These are phyloP conservation scores for Paramecium pentaurelia DNA, from an alignment of 73 alveolate species.

Conservation along the genomic window DNA sequence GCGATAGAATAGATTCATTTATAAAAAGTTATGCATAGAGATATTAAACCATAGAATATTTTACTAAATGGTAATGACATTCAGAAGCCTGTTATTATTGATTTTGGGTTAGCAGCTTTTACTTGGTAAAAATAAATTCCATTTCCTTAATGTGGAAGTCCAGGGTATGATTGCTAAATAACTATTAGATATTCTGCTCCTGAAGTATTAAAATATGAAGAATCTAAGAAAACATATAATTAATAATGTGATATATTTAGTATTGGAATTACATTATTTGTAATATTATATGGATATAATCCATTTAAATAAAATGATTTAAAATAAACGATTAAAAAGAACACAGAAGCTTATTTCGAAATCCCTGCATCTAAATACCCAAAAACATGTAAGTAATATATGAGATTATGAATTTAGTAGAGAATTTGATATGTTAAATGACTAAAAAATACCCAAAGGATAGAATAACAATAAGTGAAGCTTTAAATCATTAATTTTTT, in stretches of 20 bases:
- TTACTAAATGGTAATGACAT: neutral
- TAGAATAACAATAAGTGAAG: constrained; percentile 1
- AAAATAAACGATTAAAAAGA: neutral
- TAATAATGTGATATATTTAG: constrained; percentile 12
- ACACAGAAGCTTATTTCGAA: constrained; percentile 34
- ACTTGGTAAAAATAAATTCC: neutral
- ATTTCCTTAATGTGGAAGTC: constrained; percentile 42
- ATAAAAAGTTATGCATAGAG: constrained; percentile 1
- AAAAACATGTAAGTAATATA: neutral
- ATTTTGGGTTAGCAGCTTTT: constrained; percentile 16
- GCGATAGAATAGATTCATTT: neutral
- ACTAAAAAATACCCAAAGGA: constrained; percentile 11
- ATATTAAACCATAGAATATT: neutral
- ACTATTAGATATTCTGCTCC: constrained; percentile 19
- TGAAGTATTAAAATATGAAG: constrained; percentile 29
- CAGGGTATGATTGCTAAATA: neutral
- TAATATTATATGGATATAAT: constrained; percentile 12
- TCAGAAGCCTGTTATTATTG: neutral
- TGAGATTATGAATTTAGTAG: neutral
- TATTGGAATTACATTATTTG: constrained; percentile 12
- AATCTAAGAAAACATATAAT: neutral
- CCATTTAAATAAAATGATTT: constrained; percentile 21
- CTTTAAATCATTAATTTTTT: constrained; percentile 30
- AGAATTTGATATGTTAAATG: neutral
- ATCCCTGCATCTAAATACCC: constrained; percentile 23